Conservation (phyloP, 2,329 filamentous ascomycete genomes). For the Aureobasidium sp. region DNA sequence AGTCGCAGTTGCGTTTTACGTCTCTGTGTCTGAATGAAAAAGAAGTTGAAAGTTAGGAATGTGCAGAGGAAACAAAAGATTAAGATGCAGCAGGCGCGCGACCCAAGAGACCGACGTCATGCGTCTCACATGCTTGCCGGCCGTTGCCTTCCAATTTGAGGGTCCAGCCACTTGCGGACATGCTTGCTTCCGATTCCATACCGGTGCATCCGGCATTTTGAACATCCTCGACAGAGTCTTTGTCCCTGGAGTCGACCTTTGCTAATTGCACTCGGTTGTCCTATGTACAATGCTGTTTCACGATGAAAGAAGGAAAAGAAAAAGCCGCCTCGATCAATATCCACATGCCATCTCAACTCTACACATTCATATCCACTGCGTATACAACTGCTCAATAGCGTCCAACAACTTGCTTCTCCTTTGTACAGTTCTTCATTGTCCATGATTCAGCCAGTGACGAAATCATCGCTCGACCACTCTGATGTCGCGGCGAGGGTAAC, state of each 20-base stretch:
- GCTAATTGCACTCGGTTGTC: neutral
- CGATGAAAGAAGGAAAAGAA: too few species aligned
- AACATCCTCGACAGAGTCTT: neutral
- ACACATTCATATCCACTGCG: slow-evolving; percentile 20
- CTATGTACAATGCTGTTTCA: neutral
- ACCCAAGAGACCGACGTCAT: slow-evolving; percentile 3
- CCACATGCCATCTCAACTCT: slow-evolving; percentile 14
- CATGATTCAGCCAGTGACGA: slow-evolving; percentile 26
- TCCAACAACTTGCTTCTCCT: neutral
- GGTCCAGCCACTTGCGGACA: neutral
- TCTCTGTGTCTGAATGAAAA: neutral
- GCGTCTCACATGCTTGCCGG: slow-evolving; percentile 2
- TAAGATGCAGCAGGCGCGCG: neutral
- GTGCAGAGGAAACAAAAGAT: neutral
- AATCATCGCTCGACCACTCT: slow-evolving; percentile 3
- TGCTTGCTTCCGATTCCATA: slow-evolving; percentile 16
- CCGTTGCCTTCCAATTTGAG: slow-evolving; percentile 2
- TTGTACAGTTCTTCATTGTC: slow-evolving; percentile 11
- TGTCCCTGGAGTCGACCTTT: neutral
- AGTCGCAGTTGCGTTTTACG: neutral
- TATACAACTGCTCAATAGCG: neutral
- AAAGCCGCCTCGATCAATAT: neutral
- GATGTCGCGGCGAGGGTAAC: neutral
- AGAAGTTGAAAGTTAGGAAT: neutral
- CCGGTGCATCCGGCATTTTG: slow-evolving; percentile 18